These are phyloP conservation scores for Leavenworthia alabamica DNA, from an alignment of 345 rosid species.

Conservation along the genomic window DNA sequence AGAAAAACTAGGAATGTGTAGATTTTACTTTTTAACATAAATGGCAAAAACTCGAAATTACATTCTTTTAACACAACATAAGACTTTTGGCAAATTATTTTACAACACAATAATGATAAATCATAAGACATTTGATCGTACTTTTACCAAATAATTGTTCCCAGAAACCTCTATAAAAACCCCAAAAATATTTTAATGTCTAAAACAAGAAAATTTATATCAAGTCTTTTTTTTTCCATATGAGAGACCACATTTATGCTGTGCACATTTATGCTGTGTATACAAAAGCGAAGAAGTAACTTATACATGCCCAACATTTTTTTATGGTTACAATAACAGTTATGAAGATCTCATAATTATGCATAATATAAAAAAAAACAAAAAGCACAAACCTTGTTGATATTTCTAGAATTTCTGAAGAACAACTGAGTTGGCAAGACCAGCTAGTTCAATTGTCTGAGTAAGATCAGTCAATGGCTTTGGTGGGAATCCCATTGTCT, in stretches of 20 bases:
- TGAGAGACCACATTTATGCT: constrained; percentile 10
- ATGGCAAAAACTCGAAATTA: too few species aligned
- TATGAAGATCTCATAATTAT: background rate
- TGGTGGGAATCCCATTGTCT: constrained; percentile 96
- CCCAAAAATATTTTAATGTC: too few species aligned
- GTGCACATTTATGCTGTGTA: constrained; percentile 14
- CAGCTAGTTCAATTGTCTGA: constrained; percentile 75
- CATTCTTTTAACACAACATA: too few species aligned
- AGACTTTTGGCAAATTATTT: too few species aligned
- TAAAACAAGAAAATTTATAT: background rate
- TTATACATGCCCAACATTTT: constrained; percentile 15
- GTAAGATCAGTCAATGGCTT: constrained; percentile 55
- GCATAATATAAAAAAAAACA: background rate
- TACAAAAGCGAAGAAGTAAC: constrained; percentile 15
- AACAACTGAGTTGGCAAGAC: constrained; percentile 84
- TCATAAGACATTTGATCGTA: too few species aligned
- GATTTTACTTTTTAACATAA: too few species aligned
- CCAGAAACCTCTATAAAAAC: too few species aligned
- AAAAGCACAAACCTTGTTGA: background rate
- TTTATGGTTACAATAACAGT: constrained; percentile 16
- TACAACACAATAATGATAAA: too few species aligned
- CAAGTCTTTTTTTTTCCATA: constrained; percentile 12
- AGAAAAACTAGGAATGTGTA: too few species aligned
- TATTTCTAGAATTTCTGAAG: constrained; percentile 67
- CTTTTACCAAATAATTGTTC: too few species aligned